Conservation (phyloP, 441 rosid species). For the Adansonia grandidieri region DNA sequence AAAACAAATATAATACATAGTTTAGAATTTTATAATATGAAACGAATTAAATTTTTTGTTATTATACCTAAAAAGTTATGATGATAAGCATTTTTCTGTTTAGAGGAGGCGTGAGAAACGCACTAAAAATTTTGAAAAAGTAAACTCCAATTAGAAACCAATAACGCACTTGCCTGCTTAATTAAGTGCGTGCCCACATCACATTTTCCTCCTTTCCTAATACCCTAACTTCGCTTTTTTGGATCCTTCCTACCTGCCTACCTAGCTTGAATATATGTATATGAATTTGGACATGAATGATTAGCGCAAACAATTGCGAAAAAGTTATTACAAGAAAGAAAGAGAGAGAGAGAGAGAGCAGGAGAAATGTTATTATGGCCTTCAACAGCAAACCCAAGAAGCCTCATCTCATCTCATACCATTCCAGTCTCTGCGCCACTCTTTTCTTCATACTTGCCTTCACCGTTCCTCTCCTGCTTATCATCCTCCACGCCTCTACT, state of each 20-base stretch:
- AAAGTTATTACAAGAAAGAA: background rate
- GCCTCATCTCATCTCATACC: conserved; percentile 34
- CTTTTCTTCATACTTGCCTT: conserved; percentile 78
- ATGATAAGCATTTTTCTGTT: background rate
- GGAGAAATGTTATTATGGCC: conserved; percentile 44
- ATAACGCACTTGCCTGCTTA: conserved; percentile 21
- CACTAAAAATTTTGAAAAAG: conserved; percentile 33
- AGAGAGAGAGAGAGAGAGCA: background rate
- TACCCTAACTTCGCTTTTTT: conserved; percentile 25
- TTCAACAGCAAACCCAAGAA: conserved; percentile 60
- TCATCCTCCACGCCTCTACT: conserved; percentile 63
- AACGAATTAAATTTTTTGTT: background rate
- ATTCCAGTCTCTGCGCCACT: conserved; percentile 48
- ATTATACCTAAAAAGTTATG: background rate
- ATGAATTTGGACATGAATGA: too few relatives aligned
- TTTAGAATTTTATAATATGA: background rate
- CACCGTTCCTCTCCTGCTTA: conserved; percentile 76
- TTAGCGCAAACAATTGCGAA: too few relatives aligned
- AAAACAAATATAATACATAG: background rate
- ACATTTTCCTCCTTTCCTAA: conserved; percentile 27
- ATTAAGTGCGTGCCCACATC: conserved; percentile 40
- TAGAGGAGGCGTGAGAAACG: conserved; percentile 53
- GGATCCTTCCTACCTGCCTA: background rate
- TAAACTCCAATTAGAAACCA: background rate
- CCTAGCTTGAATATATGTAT: background rate